Base-by-base conservation (phyloP, 305 asterid species). In the Fraxinus sp. region DNA sequence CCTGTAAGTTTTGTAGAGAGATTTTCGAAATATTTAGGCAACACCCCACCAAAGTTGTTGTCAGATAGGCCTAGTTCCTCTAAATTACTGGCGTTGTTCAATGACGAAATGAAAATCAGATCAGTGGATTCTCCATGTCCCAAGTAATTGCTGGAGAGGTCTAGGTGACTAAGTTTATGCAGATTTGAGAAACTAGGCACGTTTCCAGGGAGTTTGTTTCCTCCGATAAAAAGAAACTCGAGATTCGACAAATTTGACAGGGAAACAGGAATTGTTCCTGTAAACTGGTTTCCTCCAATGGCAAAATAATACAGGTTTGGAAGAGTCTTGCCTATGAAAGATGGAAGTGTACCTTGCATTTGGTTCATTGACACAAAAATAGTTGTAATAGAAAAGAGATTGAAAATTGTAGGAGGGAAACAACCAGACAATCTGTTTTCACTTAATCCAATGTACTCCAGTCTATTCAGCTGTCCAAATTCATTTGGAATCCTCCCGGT, bases 211-310 rank as follows among this genome's bases (percentile, higher is more conserved):
- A 89, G 84, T 14, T 52, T 33, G 64, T 79, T 85, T 9, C 81
- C 85, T 16, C 77, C 72, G 18, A 73, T 39, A 43, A 85, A 90
- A 32, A 87, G 49, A 46, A 79, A 82, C 26, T 77, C 83, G 5
- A 89, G 91, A 70, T 82, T 89, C 24, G 90, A 85, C 82, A 90
- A 86, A 80, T 89, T 89, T 2, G 88, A 82, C 7, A 87, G 55
- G 30, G 90, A 89, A 46, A 22, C 41, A 6, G 90, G 90, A 46
- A 85, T 80, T 26, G 78, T 36, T 18, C 90, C 90, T 16, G 81
- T 80, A 2, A 85, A 82, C 82, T 75, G 75, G 78, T 89, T 89
- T 66, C 81, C 85, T 18, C 78, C 87, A 77, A 85, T 70, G 59
- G 74, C 79, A 22, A 87, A 72, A 4, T 79, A 84, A 35, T 78